phyloP scores from a whole-genome alignment of 805 yeast genomes.

The Pichia insulana region DNA sequence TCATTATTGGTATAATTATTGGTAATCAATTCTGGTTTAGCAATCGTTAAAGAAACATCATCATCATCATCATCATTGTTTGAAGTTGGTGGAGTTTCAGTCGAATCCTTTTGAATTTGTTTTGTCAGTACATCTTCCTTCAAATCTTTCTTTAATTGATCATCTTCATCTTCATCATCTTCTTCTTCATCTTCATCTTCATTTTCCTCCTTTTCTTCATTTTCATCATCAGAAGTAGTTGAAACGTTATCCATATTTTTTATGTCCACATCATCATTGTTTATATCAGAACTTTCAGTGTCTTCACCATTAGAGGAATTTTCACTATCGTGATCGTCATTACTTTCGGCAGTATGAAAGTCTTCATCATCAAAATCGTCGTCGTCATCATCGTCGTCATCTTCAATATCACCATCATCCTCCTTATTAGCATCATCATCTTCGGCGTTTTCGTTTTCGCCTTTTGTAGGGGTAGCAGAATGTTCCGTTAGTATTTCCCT shows the following conservation, averaged over 20 bases:
- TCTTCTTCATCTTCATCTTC: slow-evolving; percentile 23
- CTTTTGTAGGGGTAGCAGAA: neutral
- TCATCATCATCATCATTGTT: slow-evolving; percentile 22
- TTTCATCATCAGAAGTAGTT: neutral
- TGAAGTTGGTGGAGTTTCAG: slow-evolving; percentile 15
- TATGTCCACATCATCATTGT: slow-evolving; percentile 18
- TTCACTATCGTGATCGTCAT: neutral
- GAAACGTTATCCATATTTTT: slow-evolving; percentile 17
- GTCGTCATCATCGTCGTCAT: slow-evolving; percentile 3
- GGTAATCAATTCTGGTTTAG: slow-evolving; percentile 11
- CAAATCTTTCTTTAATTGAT: slow-evolving; percentile 20
- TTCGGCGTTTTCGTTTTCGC: neutral
- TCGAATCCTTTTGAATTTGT: slow-evolving; percentile 7
- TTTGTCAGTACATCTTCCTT: slow-evolving; percentile 26
- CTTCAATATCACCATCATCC: slow-evolving; percentile 2
- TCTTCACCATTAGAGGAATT: neutral
- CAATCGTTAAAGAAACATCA: slow-evolving; percentile 18
- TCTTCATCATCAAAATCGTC: slow-evolving; percentile 18
- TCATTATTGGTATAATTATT: slow-evolving; percentile 24
- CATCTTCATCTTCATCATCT: slow-evolving; percentile 23
- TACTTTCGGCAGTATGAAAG: slow-evolving; percentile 16
- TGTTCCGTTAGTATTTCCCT: neutral
- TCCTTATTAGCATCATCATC: slow-evolving; percentile 2
- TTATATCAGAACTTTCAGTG: neutral
- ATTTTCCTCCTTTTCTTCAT: slow-evolving; percentile 5